A percentile compares a stretch with the other conserved stretches of the same genome.
Conservation (phyloP, 2,329 filamentous ascomycete species). For the Colletotrichum scovillei region DNA sequence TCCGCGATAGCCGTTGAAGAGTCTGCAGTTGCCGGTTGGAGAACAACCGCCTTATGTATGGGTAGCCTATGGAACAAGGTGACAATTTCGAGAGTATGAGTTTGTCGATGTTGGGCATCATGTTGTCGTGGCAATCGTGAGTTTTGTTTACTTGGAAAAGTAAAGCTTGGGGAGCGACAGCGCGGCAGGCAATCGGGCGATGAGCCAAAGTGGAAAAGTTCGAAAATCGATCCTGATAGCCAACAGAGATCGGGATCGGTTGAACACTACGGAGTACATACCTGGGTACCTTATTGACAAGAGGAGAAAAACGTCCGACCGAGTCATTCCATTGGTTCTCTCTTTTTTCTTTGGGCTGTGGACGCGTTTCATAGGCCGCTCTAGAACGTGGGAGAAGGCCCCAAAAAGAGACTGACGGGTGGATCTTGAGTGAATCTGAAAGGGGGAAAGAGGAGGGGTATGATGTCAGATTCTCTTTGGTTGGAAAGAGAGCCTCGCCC, state of each 20-base stretch:
- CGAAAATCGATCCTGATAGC: background rate
- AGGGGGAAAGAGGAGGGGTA: background rate
- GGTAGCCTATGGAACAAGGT: no score
- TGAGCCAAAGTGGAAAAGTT: background rate
- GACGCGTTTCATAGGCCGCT: background rate
- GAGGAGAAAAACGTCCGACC: background rate
- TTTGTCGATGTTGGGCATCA: no score
- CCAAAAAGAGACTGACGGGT: background rate
- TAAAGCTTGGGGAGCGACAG: background rate
- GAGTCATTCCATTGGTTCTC: background rate
- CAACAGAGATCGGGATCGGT: background rate
- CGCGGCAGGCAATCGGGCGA: background rate
- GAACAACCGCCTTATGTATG: background rate
- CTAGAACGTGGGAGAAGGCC: background rate
- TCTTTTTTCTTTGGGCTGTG: background rate
- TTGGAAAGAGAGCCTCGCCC: slow-evolving; percentile 6
- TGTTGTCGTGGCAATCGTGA: background rate
- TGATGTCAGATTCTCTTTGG: slow-evolving; percentile 9
- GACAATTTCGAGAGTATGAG: no score
- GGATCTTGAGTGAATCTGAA: background rate
- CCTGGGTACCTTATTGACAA: background rate
- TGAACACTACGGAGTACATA: no score
- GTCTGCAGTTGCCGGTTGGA: background rate
- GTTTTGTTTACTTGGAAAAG: background rate
- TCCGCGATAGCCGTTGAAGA: background rate